Evolutionary conservation across 1,139 yeast species (phyloP), one percentile per base, ranked within the genome.

Genomic region (Scheffersomyces parashehatae): DNA sequence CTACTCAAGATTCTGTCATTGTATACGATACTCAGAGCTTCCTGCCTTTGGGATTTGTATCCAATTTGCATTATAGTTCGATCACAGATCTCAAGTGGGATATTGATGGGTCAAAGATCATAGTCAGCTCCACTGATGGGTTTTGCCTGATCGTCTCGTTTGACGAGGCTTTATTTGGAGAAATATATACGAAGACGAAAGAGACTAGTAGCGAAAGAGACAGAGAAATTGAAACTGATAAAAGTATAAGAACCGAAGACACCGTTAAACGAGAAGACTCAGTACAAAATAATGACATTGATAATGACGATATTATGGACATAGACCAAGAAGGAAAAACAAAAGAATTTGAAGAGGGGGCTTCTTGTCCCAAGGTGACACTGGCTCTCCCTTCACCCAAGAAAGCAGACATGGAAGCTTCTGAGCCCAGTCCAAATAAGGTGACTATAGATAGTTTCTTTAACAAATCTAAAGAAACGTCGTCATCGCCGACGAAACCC

Each of bases 61-160:
- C 88, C 1, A 89, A 89, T 55, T 70, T 93, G 42, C 99, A 93
- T 61, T 90, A 90, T 59, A 85, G 95, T 3, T 82, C 95, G 0
- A 77, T 93, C 33, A 91, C 99, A 0, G 99, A 93, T 59, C 60
- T 91, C 41, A 68, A 85, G 9, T 95, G 99, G 99, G 78, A 87
- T 35, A 66, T 69, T 3, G 89, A 87, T 60, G 99, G 98, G 0
- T 65, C 67, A n/a, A 68, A 79, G 13, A 65, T 93, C 26, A 70
- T 91, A 50, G 76, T 86, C 29, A 82, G 96, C n/a, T 88, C 97
- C 0, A 86, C 96, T 0, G 99, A 95, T 63, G 99, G 99, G 16
- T 91, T 89, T 58, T 88, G 97, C 55, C 86, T 97, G 0, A 75
- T 77, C 34, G 64, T 89, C 3, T 64, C 68, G 5, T 81, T 88